Conservation (phyloP, 2,329 filamentous ascomycete species). For the Penicillium sp. region DNA sequence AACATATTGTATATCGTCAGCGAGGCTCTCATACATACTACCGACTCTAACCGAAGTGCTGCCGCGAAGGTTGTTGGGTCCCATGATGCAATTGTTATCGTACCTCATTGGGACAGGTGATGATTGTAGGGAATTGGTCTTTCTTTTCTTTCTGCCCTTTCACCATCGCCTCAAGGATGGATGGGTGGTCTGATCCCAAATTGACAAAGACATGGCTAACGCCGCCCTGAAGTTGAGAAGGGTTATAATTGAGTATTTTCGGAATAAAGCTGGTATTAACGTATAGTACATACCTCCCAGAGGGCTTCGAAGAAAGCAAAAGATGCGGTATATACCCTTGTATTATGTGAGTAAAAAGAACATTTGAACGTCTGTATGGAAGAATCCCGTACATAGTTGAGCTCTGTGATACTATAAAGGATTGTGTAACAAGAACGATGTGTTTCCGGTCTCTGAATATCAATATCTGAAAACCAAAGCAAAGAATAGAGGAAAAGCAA, state of each 20-base stretch:
- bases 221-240: conserved; percentile 38
- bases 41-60: conserved; percentile 11
- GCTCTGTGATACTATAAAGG: background rate
- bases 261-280: conserved; percentile 19
- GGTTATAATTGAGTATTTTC: background rate
- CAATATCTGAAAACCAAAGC: background rate
- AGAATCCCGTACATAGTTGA: background rate
- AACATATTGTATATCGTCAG: background rate
- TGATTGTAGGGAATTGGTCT: conserved; percentile 66
- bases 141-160: conserved; percentile 67
- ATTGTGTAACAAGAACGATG: background rate
- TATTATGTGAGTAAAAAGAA: background rate
- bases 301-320: conserved; percentile 80
- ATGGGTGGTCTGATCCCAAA: conserved; percentile 61
- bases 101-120: conserved; percentile 79
- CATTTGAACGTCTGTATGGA: background rate
- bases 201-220: conserved; percentile 54
- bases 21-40: background rate
- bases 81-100: conserved; percentile 10
- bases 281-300: conserved; percentile 65
- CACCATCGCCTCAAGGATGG: conserved; percentile 76
- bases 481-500: background rate
- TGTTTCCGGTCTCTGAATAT: background rate
- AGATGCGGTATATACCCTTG: conserved; percentile 63
- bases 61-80: background rate